Evolutionary conservation across 176 grass and related monocot species (phyloP), one percentile per base, ranked within the genome.

Genomic region (Carex kokanica): DNA sequence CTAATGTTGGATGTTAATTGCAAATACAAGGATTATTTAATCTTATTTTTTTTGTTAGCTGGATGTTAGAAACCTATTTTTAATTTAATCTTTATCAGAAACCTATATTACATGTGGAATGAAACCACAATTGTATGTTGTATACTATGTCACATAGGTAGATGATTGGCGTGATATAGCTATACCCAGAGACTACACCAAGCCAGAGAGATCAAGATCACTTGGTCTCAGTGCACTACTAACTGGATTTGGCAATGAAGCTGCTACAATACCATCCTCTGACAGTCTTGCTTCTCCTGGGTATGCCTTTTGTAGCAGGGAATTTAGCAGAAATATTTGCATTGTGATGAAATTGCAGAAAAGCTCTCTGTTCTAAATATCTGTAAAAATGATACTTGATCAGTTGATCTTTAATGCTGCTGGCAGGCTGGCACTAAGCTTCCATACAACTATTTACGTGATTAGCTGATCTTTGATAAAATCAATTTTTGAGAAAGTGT

Each of bases 151-250:
- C 3, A n/a, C 78, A 58, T 88, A 99, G 96, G 88, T 99, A 85
- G 91, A 99, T 93, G 93, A 99, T 38, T 95, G 93, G 93, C 88
- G 96, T 85, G 96, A 99, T 84, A 83, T 99, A 78, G 91, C 87
- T 75, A 84, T 95, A 85, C 93, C 93, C 63, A 90, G 84, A 79
- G 91, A 95, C 63, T 89, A 91, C 80, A 91, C 73, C 59, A 99
- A 88, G 71, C 89, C 83, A 49, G 80, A 88, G 17, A 93, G 91
- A 85, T 81, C 81, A 81, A 93, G 96, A 93, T 87, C 82, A 56
- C 82, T 99, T 78, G 96, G 91, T 87, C 36, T 65, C 25, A 93
- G 90, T 84, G 83, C 83, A 78, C 81, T 85, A 34, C 87, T 95
- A 18, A 90, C 91, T 1, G 96, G 96, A 36, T 99, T 95, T 84